Conservation (phyloP, 371 early-diverging fungal genomes). For the Enteropsectra breve region DNA sequence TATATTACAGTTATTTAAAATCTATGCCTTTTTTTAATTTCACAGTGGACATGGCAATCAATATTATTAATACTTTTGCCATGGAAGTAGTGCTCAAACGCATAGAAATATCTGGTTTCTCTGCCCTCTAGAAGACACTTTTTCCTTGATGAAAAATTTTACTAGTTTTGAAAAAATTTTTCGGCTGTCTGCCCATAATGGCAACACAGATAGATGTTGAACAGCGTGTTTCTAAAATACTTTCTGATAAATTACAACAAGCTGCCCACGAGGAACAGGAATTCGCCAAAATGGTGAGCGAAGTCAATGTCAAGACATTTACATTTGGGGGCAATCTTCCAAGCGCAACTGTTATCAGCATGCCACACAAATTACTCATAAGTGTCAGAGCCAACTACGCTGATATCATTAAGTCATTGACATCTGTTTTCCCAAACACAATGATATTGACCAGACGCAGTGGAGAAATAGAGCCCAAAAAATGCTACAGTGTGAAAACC, state of each 20-base stretch:
- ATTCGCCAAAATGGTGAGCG: neutral
- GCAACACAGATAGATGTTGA: conserved; percentile 39
- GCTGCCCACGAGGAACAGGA: neutral
- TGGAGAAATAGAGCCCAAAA: conserved; percentile 2
- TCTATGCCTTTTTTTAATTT: too few species aligned
- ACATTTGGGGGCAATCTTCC: conserved; percentile 9
- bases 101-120: too few species aligned
- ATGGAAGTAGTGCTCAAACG: too few species aligned
- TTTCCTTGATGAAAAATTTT: too few species aligned
- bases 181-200: too few species aligned
- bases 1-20: too few species aligned
- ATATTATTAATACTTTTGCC: too few species aligned
- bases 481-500: conserved; percentile 2
- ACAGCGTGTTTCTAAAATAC: conserved; percentile 20
- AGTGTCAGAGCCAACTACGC: conserved; percentile 26
- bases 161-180: too few species aligned
- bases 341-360: conserved; percentile 34
- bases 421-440: conserved; percentile 32
- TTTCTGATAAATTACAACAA: conserved; percentile 17
- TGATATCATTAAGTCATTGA: conserved; percentile 18
- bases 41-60: too few species aligned
- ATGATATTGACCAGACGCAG: conserved; percentile 24
- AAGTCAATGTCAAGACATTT: conserved; percentile 21
- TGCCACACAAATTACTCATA: conserved; percentile 19
- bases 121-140: too few species aligned